Base-by-base conservation (phyloP, 768 basidiomycete genomes). In the Xanthoconium purpureum region DNA sequence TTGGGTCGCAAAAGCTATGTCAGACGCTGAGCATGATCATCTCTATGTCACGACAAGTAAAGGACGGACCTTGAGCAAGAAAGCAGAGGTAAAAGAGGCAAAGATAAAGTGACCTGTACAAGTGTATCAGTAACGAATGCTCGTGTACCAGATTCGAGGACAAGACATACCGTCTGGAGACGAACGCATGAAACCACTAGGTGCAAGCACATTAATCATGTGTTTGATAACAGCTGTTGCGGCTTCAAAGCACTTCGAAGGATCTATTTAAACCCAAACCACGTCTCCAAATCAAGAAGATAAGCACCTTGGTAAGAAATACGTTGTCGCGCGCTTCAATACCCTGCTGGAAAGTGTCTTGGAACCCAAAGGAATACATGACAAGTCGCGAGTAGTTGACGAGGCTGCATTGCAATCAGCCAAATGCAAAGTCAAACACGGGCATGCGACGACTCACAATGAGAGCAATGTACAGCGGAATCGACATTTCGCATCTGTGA, bases 331-430 rank as follows among this genome's bases (percentile, higher is more conserved):
- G 79, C 1, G 77, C 70, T 58, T 83, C 77, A 30, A 89, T 79
- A 1, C 88, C 87, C 9, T 86, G 81, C 60, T 85, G 81, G 69
- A 83, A 90, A 2, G 89, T 89, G 62, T 91, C 86, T 60, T 92
- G 89, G 73, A 91, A 91, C 6, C 88, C 89, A 63, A 92, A 91
- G 0, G 90, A 91, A 65, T 82, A 90, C 88, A 91, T 89, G 47
- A 92, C 90, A 12, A 92, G 81, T 15, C 90, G 79, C 36, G 88
- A 88, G 63, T 91, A 92, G 30, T 76, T 82, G 55, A 87, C 85
- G 42, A 89, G 77, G 78, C 89, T 91, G 52, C 2, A 46, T 35
- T 39, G 29, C 24, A 2, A 36, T 61, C 52, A 60, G 64, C 48
- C 50, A 40, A 47, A 58, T 36, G 20, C 48, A 50, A 39, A 24